Evolutionary conservation across 371 early-diverging fungal genomes (phyloP).

Genomic region (Encephalitozoon intestinalis): DNA sequence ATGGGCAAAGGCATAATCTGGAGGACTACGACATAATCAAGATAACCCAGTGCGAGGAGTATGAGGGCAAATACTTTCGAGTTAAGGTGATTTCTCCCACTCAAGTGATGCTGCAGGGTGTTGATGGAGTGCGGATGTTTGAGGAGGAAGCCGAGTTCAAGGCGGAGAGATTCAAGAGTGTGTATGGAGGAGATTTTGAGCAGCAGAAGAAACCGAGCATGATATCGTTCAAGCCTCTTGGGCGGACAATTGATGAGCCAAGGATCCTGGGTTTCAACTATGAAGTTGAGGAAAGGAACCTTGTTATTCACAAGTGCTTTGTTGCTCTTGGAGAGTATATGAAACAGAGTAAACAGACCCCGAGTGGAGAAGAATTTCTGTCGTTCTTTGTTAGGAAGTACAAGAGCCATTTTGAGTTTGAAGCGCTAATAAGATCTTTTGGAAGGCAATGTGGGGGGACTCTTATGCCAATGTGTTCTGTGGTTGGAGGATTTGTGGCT

Average conservation of each 20-base stretch:
- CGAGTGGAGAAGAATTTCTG: constrained; percentile 4
- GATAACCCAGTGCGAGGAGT: constrained; percentile 31
- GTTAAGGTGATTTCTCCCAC: constrained; percentile 47
- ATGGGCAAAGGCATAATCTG: constrained; percentile 57
- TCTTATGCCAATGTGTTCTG: constrained; percentile 86
- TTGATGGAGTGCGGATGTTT: constrained; percentile 26
- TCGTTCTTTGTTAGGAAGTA: constrained; percentile 21
- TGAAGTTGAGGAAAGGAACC: constrained; percentile 8
- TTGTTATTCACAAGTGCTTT: constrained; percentile 40
- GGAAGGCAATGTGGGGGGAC: constrained; percentile 15
- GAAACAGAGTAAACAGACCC: neutral
- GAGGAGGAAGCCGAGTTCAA: neutral
- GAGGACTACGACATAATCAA: constrained; percentile 57
- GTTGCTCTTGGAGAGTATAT: constrained; percentile 26
- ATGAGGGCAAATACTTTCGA: constrained; percentile 38
- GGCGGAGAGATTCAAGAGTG: constrained; percentile 5
- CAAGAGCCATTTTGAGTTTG: constrained; percentile 4
- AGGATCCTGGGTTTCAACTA: constrained; percentile 24
- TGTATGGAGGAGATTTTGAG: constrained; percentile 27
- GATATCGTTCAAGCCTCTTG: constrained; percentile 32
- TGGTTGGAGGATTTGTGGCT: constrained; percentile 92
- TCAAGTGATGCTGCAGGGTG: constrained; percentile 37
- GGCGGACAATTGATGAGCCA: constrained; percentile 24
- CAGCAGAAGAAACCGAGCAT: constrained; percentile 41
- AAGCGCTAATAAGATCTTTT: constrained; percentile 9